phyloP scores from a whole-genome alignment of 805 yeast species.

The Sungouiozyma intestinalis region DNA sequence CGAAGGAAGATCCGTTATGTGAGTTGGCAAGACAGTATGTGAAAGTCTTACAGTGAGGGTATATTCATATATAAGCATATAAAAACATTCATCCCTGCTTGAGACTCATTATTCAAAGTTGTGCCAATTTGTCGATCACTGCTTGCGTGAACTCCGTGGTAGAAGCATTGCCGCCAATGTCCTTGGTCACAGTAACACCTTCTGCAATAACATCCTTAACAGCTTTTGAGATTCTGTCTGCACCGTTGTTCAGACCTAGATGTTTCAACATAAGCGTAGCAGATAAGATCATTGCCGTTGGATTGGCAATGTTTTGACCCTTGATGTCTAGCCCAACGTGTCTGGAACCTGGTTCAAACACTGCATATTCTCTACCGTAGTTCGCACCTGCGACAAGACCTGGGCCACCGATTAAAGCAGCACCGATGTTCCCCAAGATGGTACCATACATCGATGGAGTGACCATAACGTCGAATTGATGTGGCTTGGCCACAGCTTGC shows the following conservation, averaged over 20 bases:
- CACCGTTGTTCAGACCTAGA: slow-evolving; percentile 75
- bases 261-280: slow-evolving; percentile 90
- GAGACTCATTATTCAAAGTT: too few species aligned
- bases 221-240: slow-evolving; percentile 81
- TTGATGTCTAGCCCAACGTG: slow-evolving; percentile 96
- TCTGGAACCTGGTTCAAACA: slow-evolving; percentile 99
- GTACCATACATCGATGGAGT: slow-evolving; percentile 98
- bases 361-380: slow-evolving; percentile 95
- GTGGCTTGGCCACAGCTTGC: slow-evolving; percentile 98
- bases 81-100: too few species aligned
- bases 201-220: slow-evolving; percentile 85
- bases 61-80: not conserved
- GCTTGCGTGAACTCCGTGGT: slow-evolving; percentile 95
- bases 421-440: slow-evolving; percentile 94
- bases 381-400: slow-evolving; percentile 98
- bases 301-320: slow-evolving; percentile 93
- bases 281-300: slow-evolving; percentile 93
- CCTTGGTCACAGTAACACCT: slow-evolving; percentile 75
- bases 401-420: slow-evolving; percentile 91
- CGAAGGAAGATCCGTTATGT: slow-evolving; percentile 6
- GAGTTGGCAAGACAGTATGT: slow-evolving; percentile 25
- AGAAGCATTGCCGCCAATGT: slow-evolving; percentile 81
- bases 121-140: slow-evolving; percentile 54
- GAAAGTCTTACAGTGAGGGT: slow-evolving; percentile 17
- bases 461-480: slow-evolving; percentile 95